Evolutionary conservation across 129 eudicot species (phyloP).

Genomic region (Artemisia annua): DNA sequence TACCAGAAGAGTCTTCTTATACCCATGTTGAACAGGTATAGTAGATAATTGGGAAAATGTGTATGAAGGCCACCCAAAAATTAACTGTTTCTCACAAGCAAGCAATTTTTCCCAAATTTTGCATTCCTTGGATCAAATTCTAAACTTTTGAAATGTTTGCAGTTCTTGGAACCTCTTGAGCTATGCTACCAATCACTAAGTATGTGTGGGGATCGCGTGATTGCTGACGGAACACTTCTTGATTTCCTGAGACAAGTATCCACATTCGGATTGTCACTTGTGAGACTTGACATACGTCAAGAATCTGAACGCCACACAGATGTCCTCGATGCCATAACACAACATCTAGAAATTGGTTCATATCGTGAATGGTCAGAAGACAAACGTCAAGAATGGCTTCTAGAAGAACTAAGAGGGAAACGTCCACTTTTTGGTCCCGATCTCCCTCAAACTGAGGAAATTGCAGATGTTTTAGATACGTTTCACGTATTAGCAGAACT

Average conservation of each 20-base stretch:
- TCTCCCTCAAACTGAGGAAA: slow-evolving; percentile 88
- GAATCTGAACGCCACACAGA: slow-evolving; percentile 96
- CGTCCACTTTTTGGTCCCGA: slow-evolving; percentile 96
- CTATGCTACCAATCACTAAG: slow-evolving; percentile 92
- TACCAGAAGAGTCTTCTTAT: slow-evolving; percentile 82
- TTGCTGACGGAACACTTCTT: slow-evolving; percentile 94
- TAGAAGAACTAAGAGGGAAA: slow-evolving; percentile 76
- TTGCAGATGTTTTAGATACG: slow-evolving; percentile 85
- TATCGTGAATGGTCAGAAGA: slow-evolving; percentile 94
- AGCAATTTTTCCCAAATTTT: neutral
- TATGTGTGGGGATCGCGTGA: slow-evolving; percentile 73
- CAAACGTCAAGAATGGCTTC: slow-evolving; percentile 84
- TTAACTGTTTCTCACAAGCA: no score
- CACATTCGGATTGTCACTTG: slow-evolving; percentile 91
- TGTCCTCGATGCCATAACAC: slow-evolving; percentile 87
- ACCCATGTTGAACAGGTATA: slow-evolving; percentile 76
- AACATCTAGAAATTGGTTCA: slow-evolving; percentile 89
- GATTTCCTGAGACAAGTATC: slow-evolving; percentile 93
- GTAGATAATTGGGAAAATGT: neutral
- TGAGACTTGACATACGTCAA: slow-evolving; percentile 90
- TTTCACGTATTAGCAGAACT: slow-evolving; percentile 86
- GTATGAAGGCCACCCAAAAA: no score
- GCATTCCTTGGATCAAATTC: neutral
- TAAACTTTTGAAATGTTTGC: slow-evolving; percentile 15
- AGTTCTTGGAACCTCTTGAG: slow-evolving; percentile 97